Evolutionary conservation across 139 green algal species (phyloP), one percentile per base, ranked within the genome.

Genomic region (Ettlia oleoabundans): DNA sequence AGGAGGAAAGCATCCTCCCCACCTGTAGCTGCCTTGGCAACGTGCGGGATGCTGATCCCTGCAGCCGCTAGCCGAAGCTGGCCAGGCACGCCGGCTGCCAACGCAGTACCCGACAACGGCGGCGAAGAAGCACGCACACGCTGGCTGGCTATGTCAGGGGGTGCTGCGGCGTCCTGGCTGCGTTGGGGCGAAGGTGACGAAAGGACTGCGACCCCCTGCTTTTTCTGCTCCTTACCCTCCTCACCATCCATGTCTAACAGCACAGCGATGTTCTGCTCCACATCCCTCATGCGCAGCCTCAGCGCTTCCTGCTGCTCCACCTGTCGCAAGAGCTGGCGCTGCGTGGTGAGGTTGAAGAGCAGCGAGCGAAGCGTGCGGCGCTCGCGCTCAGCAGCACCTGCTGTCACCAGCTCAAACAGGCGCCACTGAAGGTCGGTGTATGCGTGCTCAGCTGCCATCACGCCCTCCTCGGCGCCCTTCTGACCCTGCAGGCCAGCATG

Each of bases 1-100:
- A 97, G 89, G 84, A 97, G 98, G 87, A 89, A 96, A 0, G 94
- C 93, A 76, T 98, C 95, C 86, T 98, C 95, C 1, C 95, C 95
- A 33, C 94, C 93, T 62, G 89, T 96, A 10, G 90, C 71, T 0
- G 83, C 91, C 87, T 98, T 97, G 80, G 89, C 87, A 26, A 94
- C 86, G 78, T 97, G 94, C 1, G 94, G 94, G 26, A 82, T 42
- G 24, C 30, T 82, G 41, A 22, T 38, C 26, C 84, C 84, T 2
- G 78, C 78, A 13, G 61, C 47, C 0, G 33, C 78, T 63, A 88
- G 51, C 28, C 73, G 72, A 52, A 79, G 81, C 64, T 62, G n/a
- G 22, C 22, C 28, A 4, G 38, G 19, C 19, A 47, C 71, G 4
- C 32, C 47, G 0, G n/a, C n/a, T n/a, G n/a, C n/a, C n/a, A n/a